Conservation (phyloP, 202 grass and related monocot genomes). For the Zoysia matrella region DNA sequence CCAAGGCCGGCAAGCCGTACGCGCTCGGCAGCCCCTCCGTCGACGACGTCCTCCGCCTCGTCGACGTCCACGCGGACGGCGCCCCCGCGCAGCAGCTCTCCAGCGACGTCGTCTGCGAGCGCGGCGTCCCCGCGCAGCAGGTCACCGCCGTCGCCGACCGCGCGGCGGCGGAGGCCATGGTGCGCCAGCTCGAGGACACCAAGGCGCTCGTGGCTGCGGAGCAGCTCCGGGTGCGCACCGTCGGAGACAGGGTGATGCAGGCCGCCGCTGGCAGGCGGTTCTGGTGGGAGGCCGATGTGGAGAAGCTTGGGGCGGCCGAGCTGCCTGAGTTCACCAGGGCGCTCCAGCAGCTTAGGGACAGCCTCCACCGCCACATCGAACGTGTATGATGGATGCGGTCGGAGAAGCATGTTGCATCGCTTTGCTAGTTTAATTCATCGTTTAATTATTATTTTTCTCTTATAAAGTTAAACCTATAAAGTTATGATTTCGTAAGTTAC, state of each 20-base stretch:
- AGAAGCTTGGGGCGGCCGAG: constrained; percentile 33
- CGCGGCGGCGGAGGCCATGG: background rate
- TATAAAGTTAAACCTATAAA: no score
- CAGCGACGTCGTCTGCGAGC: no score
- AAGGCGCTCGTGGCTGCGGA: constrained; percentile 1
- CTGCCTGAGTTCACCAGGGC: constrained; percentile 32
- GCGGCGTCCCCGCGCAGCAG: no score
- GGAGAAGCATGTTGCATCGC: no score
- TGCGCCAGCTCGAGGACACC: background rate
- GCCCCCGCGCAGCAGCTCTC: background rate
- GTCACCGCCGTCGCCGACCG: background rate
- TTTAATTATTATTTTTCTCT: no score
- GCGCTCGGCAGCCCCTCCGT: background rate
- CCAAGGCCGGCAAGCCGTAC: background rate
- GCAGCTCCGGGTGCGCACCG: background rate
- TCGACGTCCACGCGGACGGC: background rate
- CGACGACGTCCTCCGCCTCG: background rate
- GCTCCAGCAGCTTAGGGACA: constrained; percentile 24
- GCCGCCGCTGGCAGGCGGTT: constrained; percentile 16
- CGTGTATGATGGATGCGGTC: no score
- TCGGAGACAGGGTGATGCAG: constrained; percentile 19
- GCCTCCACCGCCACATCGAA: background rate
- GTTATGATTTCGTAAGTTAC: no score
- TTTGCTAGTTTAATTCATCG: no score
- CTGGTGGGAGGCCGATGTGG: constrained; percentile 45